Evolutionary conservation across 192 early-diverging fungal species (phyloP).

Genomic region (Gaertneriomyces sp.): DNA sequence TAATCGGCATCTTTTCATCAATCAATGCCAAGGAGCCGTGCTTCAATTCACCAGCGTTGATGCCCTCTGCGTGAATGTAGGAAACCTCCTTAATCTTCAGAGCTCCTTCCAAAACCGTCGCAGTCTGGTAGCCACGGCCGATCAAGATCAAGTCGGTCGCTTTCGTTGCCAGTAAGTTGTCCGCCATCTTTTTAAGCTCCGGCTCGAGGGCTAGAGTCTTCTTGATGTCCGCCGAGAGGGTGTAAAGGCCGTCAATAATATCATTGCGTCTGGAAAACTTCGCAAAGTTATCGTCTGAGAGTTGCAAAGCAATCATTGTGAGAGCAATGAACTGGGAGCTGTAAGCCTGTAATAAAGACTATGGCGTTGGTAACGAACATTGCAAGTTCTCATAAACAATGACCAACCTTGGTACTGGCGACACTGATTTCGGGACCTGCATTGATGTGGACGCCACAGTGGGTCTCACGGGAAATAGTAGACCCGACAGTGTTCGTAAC

Average conservation of each 20-base stretch:
- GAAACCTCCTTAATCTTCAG: slow-evolving; percentile 64
- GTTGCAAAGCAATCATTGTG: slow-evolving; percentile 57
- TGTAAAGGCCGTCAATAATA: slow-evolving; percentile 53
- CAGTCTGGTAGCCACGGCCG: slow-evolving; percentile 58
- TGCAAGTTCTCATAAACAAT: background rate
- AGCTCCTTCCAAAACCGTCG: slow-evolving; percentile 58
- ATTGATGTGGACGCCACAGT: slow-evolving; percentile 67
- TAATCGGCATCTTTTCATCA: slow-evolving; percentile 62
- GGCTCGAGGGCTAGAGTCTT: slow-evolving; percentile 47
- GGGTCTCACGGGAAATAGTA: slow-evolving; percentile 61
- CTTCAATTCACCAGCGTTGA: slow-evolving; percentile 62
- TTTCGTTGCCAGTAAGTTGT: slow-evolving; percentile 28
- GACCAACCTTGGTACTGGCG: slow-evolving; percentile 54
- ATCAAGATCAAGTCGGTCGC: slow-evolving; percentile 50
- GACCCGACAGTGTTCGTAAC: slow-evolving; percentile 64
- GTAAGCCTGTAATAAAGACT: slow-evolving; percentile 46
- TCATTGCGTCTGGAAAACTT: slow-evolving; percentile 43
- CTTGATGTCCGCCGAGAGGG: slow-evolving; percentile 55
- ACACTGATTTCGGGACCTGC: slow-evolving; percentile 63
- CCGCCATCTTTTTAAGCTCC: slow-evolving; percentile 46
- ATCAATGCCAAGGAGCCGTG: slow-evolving; percentile 60
- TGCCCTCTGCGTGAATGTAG: slow-evolving; percentile 62
- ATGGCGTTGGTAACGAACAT: background rate
- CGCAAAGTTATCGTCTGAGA: slow-evolving; percentile 54
- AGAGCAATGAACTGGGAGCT: slow-evolving; percentile 61